Percentiles rank a stretch among this genome's conserved stretches.
phyloP scores from a whole-genome alignment of 768 basidiomycete genomes.

The Tulasnella sp. region DNA sequence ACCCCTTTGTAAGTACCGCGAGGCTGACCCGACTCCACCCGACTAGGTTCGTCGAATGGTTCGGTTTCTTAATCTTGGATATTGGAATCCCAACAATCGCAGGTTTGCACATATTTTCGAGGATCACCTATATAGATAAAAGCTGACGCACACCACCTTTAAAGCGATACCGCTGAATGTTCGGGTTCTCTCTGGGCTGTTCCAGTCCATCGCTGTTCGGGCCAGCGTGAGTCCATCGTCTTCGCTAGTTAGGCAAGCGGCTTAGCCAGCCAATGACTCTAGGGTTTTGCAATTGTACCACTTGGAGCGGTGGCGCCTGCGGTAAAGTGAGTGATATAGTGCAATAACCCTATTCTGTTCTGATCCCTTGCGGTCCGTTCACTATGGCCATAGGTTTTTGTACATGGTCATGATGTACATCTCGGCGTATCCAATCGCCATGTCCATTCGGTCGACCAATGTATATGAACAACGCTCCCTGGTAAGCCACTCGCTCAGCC shows the following conservation, averaged over 20 bases:
- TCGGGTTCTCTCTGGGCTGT: slow-evolving; percentile 70
- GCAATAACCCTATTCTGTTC: neutral
- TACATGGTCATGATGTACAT: slow-evolving; percentile 84
- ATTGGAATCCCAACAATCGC: slow-evolving; percentile 74
- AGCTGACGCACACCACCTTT: neutral
- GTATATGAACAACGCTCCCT: slow-evolving; percentile 90
- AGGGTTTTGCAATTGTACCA: slow-evolving; percentile 77
- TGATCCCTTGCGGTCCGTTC: neutral
- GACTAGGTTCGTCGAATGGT: slow-evolving; percentile 61
- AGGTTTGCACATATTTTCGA: neutral
- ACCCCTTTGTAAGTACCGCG: neutral
- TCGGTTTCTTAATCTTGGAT: slow-evolving; percentile 86
- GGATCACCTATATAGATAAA: neutral
- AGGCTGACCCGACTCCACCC: neutral
- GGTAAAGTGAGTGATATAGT: slow-evolving; percentile 65
- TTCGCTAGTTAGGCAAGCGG: too few relatives aligned
- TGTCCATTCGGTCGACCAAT: slow-evolving; percentile 80
- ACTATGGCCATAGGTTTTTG: slow-evolving; percentile 58
- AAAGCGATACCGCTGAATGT: slow-evolving; percentile 66
- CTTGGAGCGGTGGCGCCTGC: slow-evolving; percentile 80
- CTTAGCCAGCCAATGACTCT: neutral
- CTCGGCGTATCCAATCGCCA: slow-evolving; percentile 47
- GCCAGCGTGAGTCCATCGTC: slow-evolving; percentile 52
- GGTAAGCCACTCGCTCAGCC: neutral
- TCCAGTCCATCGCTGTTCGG: slow-evolving; percentile 70